These are phyloP conservation scores for Peniophora sp. DNA, from an alignment of 1,284 basidiomycete species.

Conservation along the genomic window DNA sequence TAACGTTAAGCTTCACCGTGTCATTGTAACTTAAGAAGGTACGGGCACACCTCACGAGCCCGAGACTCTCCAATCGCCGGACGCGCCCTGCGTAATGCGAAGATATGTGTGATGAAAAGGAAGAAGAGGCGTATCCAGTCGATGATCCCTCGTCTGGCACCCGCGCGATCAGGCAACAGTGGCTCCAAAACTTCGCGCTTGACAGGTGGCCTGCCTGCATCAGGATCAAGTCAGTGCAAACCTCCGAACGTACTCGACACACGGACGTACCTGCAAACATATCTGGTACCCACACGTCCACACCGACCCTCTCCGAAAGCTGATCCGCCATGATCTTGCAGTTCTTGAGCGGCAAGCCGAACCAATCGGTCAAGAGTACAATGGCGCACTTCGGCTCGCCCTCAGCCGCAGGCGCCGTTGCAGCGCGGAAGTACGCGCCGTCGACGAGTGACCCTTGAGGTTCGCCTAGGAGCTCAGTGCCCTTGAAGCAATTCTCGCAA, in stretches of 20 bases:
- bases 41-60: constrained; percentile 23
- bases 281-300: constrained; percentile 1
- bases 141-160: constrained; percentile 25
- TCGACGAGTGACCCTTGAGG: not conserved
- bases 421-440: not conserved
- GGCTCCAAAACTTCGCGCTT: constrained; percentile 24
- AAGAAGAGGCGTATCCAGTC: constrained; percentile 25
- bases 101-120: constrained; percentile 23
- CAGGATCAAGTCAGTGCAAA: not conserved
- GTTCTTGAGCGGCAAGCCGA: not conserved
- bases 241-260: not conserved
- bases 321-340: not conserved
- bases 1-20: no score
- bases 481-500: not conserved
- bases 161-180: constrained; percentile 31
- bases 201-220: constrained; percentile 34
- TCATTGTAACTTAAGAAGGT: no score
- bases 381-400: not conserved
- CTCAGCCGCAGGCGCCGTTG: not conserved
- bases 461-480: not conserved
- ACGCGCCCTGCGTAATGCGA: constrained; percentile 27
- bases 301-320: not conserved
- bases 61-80: constrained; percentile 31
- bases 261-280: not conserved
- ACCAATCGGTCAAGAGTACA: not conserved